Evolutionary conservation across 2,329 filamentous ascomycete genomes (phyloP).

Genomic region (Penicillium sp.): DNA sequence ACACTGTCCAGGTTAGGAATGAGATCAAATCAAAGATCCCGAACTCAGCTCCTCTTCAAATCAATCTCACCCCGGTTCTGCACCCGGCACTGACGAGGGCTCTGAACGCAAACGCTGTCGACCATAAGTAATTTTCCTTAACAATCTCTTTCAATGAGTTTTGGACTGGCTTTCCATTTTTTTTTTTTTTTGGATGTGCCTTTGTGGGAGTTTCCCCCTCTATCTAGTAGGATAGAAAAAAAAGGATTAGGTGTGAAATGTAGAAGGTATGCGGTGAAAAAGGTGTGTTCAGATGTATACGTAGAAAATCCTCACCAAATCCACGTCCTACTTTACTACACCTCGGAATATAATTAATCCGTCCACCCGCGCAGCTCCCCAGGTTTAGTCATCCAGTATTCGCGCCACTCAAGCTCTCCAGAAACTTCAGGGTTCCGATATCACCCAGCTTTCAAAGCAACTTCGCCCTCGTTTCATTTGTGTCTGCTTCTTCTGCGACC

Average conservation of each 20-base stretch:
- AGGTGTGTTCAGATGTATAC: neutral
- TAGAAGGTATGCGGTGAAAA: neutral
- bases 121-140: neutral
- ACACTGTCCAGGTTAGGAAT: neutral
- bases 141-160: neutral
- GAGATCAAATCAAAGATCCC: neutral
- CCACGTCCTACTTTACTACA: no score
- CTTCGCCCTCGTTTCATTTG: neutral
- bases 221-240: no score
- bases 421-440: conserved; percentile 35
- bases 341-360: conserved; percentile 12
- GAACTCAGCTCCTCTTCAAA: neutral
- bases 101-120: neutral
- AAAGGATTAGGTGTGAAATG: neutral
- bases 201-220: no score
- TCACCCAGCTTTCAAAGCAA: conserved; percentile 19
- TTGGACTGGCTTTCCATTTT: neutral
- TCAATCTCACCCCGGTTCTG: neutral
- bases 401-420: conserved; percentile 33
- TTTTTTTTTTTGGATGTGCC: no score
- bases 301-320: no score
- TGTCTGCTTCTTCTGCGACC: neutral
- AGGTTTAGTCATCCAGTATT: conserved; percentile 26
- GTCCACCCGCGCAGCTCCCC: conserved; percentile 13
- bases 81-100: neutral